Conservation (phyloP, 768 basidiomycete genomes). For the Hortiboletus campestris region DNA sequence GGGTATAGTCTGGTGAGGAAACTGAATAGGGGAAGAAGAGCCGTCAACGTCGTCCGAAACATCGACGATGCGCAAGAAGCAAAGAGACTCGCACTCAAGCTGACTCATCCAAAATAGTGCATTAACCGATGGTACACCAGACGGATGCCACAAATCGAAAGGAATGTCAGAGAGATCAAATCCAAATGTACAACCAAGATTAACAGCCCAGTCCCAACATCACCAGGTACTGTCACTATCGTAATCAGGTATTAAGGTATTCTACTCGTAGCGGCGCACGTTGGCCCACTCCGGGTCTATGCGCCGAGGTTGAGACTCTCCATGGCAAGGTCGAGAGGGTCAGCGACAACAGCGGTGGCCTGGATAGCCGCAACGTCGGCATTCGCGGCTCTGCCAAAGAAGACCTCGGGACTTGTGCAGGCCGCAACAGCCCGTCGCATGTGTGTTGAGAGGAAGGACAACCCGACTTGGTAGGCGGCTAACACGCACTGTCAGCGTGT, state of each 20-base stretch:
- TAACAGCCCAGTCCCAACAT: not conserved
- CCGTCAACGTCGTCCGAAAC: conserved; percentile 46
- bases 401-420: conserved; percentile 90
- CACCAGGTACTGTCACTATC: not conserved
- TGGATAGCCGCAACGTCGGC: conserved; percentile 35
- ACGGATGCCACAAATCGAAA: conserved; percentile 1
- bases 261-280: conserved; percentile 2
- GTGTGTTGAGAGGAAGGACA: conserved; percentile 88
- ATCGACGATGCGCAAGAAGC: conserved; percentile 17
- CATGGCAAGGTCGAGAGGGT: conserved; percentile 65
- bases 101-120: conserved; percentile 20
- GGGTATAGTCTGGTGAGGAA: conserved; percentile 16
- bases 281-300: conserved; percentile 8
- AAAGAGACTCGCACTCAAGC: not conserved
- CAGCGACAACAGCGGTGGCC: conserved; percentile 39
- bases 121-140: conserved; percentile 1
- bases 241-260: conserved; percentile 14
- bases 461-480: conserved; percentile 97
- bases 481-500: conserved; percentile 8
- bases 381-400: conserved; percentile 59
- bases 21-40: conserved; percentile 42
- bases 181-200: conserved; percentile 5
- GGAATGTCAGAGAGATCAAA: not conserved
- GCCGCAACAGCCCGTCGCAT: conserved; percentile 96
- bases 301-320: conserved; percentile 42